Base-by-base conservation (phyloP, 345 rosid species). In the Litchi chinensis region DNA sequence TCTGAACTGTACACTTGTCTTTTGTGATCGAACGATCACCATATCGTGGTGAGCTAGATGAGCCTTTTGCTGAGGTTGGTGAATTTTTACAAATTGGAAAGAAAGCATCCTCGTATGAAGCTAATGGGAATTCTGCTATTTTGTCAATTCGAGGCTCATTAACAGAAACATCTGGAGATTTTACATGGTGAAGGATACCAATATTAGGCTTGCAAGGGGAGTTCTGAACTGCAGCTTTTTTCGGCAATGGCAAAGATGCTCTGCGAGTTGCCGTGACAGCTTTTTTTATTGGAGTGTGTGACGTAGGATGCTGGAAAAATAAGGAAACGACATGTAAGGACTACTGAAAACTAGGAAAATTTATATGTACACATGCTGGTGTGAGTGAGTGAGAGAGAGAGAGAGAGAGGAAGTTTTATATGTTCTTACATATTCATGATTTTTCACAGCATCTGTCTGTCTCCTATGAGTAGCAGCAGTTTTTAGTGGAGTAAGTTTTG, bases 141-240 rank as follows among this genome's bases (percentile, higher is more conserved):
- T 86, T 97, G 87, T 97, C 99, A 18, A 97, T 92, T 78, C 93
- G 86, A 59, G 99, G 99, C 78, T 94, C 96, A 68, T 97, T 94
- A 85, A 97, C 93, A 5, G 99, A 94, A 79, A 97, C 93, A 80
- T 97, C 98, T 12, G 98, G 98, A 76, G 98, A 97, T 79, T 89
- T 89, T 76, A 92, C 54, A 67, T 76, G 62, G 66, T 79, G 86
- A 66, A 94, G 97, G 74, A 90, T 66, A 78, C 87, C 88, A 40
- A 80, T 83, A 80, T 76, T 91, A 2, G 90, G 83, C 68, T 72
- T 84, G 84, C 70, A 76, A 63, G 83, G 77, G 37, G 82, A 52
- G 44, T 85, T 86, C 82, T 75, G 90, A 75, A 72, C 76, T 22
- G 78, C 74, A 63, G 89, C 63, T 79, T 81, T 89, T 59, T 88